A percentile compares a stretch with the other conserved stretches of the same genome.
Evolutionary conservation across 257 asterid genomes (phyloP).

Genomic region (Nicotiana sylvestris): DNA sequence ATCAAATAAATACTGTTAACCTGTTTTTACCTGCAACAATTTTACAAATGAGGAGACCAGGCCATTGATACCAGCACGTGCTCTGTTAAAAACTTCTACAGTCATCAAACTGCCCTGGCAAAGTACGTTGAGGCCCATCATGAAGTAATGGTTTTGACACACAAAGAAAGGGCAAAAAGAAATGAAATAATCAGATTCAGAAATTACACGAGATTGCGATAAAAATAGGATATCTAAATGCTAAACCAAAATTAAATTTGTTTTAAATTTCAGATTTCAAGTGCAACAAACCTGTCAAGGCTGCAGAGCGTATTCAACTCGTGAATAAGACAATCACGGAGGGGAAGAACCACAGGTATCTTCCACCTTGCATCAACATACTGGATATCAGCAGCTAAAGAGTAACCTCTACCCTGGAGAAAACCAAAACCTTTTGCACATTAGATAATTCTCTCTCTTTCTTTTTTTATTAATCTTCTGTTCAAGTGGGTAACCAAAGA

Average conservation of each 20-base stretch:
- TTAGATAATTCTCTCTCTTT: not conserved
- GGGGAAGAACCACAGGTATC: constrained; percentile 79
- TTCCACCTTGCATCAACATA: constrained; percentile 89
- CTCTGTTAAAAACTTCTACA: constrained; percentile 44
- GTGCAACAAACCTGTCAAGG: constrained; percentile 64
- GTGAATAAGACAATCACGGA: constrained; percentile 76
- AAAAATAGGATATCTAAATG: not conserved
- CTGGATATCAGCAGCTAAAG: constrained; percentile 88
- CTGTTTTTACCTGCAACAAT: constrained; percentile 60
- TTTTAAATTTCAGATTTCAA: not conserved
- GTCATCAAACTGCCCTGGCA: constrained; percentile 69
- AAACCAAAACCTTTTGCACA: constrained; percentile 5
- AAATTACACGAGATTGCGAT: not conserved
- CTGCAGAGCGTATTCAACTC: constrained; percentile 75
- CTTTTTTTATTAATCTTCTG: not conserved
- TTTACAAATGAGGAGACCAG: constrained; percentile 80
- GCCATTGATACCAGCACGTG: constrained; percentile 65
- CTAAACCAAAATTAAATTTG: not conserved
- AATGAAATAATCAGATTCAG: not conserved
- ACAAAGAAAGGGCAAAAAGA: constrained; percentile 9
- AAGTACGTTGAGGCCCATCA: constrained; percentile 25
- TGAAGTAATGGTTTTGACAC: constrained; percentile 16
- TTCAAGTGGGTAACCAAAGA: not conserved
- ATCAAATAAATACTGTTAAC: not conserved
- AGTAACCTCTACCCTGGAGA: constrained; percentile 85